These are phyloP conservation scores for Phaeosphaeriaceae sp. DNA, from an alignment of 2,329 filamentous ascomycete species.

Conservation along the genomic window DNA sequence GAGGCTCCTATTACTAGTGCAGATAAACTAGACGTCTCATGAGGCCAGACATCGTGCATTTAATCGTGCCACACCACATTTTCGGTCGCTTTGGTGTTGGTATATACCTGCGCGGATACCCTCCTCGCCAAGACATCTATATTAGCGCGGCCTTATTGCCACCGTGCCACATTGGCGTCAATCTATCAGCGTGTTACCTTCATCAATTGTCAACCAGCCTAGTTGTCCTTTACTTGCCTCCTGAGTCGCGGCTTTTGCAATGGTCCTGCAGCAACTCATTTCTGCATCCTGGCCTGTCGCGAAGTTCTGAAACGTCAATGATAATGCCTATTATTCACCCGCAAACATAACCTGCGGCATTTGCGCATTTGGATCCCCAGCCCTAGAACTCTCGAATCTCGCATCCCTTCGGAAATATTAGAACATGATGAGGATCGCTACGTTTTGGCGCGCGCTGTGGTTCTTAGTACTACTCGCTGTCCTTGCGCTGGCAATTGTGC, in stretches of 20 bases:
- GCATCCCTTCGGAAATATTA: neutral
- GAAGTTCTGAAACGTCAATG: conserved; percentile 1
- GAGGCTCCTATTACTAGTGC: neutral
- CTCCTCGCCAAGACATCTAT: conserved; percentile 2
- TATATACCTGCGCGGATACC: neutral
- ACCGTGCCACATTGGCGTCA: neutral
- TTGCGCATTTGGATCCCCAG: conserved; percentile 1
- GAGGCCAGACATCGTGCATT: neutral
- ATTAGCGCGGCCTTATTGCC: neutral
- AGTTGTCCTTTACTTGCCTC: neutral
- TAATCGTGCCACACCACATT: neutral
- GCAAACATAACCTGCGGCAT: conserved; percentile 9
- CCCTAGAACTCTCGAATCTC: conserved; percentile 1
- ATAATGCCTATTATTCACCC: conserved; percentile 10
- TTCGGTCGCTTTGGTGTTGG: neutral
- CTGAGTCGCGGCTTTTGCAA: neutral
- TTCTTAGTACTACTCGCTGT: conserved; percentile 15
- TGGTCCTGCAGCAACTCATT: neutral
- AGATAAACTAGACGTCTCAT: neutral
- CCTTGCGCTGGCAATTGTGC: conserved; percentile 11
- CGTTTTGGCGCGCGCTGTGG: conserved; percentile 22
- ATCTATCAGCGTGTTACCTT: neutral
- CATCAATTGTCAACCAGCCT: neutral
- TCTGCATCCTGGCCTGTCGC: neutral
- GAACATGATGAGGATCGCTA: conserved; percentile 1